Percentiles rank a stretch among this genome's conserved stretches.
These are phyloP conservation scores for Pseudozyma hubeiensis DNA, from an alignment of 1,284 basidiomycete species.

Conservation along the genomic window DNA sequence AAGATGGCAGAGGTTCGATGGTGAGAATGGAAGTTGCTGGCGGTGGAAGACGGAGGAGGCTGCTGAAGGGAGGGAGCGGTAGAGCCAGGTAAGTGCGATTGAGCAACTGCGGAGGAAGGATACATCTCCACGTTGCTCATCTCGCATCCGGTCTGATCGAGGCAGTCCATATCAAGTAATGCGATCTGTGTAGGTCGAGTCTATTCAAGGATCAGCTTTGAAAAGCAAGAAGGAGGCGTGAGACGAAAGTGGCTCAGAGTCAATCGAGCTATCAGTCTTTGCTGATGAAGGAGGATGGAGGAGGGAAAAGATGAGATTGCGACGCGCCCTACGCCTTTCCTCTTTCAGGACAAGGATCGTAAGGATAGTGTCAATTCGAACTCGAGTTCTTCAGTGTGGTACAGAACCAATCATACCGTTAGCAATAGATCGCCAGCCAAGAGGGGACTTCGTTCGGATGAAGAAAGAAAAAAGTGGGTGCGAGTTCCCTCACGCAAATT, in stretches of 20 bases:
- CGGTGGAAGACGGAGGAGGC: constrained; percentile 20
- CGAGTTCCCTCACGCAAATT: no score
- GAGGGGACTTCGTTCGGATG: no score
- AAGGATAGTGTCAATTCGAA: no score
- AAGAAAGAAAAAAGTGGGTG: no score
- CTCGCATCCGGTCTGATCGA: background rate
- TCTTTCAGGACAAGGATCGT: no score
- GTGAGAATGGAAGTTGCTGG: background rate
- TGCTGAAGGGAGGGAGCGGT: constrained; percentile 25
- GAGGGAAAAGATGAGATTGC: no score
- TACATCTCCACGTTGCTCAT: constrained; percentile 29
- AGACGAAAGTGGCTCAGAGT: background rate
- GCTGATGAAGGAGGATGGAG: no score
- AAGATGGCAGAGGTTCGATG: constrained; percentile 11
- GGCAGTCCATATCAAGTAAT: background rate
- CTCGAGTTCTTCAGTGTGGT: no score
- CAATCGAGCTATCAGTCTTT: no score
- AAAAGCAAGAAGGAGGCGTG: background rate
- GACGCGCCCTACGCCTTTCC: no score
- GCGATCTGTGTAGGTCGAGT: background rate
- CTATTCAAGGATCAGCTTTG: background rate
- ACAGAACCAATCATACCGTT: no score
- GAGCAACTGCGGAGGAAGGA: constrained; percentile 33
- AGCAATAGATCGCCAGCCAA: no score
- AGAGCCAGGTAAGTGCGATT: constrained; percentile 28